Base-by-base conservation (phyloP, 2,329 filamentous ascomycete genomes). In the Verticillium tricorpus region DNA sequence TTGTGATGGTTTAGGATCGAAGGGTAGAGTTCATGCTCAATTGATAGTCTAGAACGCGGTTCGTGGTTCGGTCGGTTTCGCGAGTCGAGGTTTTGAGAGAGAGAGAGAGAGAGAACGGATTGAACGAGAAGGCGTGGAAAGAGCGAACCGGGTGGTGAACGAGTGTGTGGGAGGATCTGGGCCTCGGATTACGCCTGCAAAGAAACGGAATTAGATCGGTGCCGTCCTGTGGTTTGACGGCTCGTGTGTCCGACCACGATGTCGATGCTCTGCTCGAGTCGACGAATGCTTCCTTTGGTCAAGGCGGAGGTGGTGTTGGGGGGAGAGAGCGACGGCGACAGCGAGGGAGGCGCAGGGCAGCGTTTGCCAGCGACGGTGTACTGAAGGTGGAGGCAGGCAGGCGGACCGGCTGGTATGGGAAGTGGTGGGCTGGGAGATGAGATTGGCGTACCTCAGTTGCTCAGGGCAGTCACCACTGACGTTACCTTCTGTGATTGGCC, bases 361-460 rank as follows among this genome's bases (percentile, higher is more conserved):
- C 19, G 45, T 50, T 50, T 22, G 45, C n/a, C 45, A 50, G 9
- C 45, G 19, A 50, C n/a, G 45, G 45, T 22, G 19, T 19, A 25
- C 17, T 22, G 45, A 14, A n/a, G 28, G 55, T 57, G 55, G 55
- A 57, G 55, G 32, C 31, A 11, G 55, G 22, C 28, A 22, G 55
- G 19, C 50, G 22, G 7, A 15, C 19, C 31, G 55, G 19, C 55
- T 57, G 55, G 55, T 32, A 57, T 32, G 55, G 55, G 17, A 57
- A 57, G 55, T 57, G 37, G 57, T 58, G 57, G n/a, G 22, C 57
- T 45, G 57, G 57, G 57, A 58, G 57, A 58, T 58, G 57, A 58
- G 56, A 58, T 31, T 40, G 56, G 56, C 34, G 34, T 25, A 54
- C 31, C 32, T 54, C 45, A 52, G 45, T 52, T 52, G 45, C 45